Base-by-base conservation (phyloP, 257 asterid genomes). In the Galeopsis tetrahit region DNA sequence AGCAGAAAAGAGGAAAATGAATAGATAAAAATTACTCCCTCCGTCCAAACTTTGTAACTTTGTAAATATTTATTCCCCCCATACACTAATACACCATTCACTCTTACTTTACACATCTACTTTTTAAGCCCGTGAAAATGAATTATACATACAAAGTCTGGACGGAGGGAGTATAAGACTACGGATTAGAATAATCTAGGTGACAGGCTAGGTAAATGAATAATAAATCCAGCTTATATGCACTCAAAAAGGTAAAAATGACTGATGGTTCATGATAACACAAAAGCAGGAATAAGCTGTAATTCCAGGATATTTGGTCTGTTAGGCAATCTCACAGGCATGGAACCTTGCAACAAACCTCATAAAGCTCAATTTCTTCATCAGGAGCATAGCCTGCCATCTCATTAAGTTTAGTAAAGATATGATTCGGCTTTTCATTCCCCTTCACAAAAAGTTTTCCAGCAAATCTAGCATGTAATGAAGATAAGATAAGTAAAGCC, bases 341-440 rank as follows among this genome's bases (percentile, higher is more conserved):
- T 21, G 63, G 33, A 6, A 59, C 14, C 28, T 31, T 59, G 70
- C 11, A 73, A 76, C 79, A 68, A 77, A 84, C 88, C 88, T 84
- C 82, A 63, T 66, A 79, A 42, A 84, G 86, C 65, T 79, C 84
- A 64, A 84, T 81, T 42, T 79, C 86, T 81, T 81, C 88, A 55
- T 81, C 82, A 15, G 84, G 78, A 58, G 80, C 75, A 81, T 73
- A 79, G 63, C 82, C 76, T 67, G 82, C 88, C 84, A 81, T 84
- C 79, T 71, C 79, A 63, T 84, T 81, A 13, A 84, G 85, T 68
- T 79, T 74, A 55, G 64, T 7, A 77, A 84, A 65, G 66, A 84
- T 84, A 31, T 81, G 84, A 21, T 35, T 63, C 13, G 84, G 88
- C 78, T 64, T 81, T 53, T 78, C 79, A 58, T 11, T 59, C 74